These are phyloP conservation scores for Anthoceros angustus DNA, from an alignment of 225 moss, liverwort and hornwort species.

Conservation along the genomic window DNA sequence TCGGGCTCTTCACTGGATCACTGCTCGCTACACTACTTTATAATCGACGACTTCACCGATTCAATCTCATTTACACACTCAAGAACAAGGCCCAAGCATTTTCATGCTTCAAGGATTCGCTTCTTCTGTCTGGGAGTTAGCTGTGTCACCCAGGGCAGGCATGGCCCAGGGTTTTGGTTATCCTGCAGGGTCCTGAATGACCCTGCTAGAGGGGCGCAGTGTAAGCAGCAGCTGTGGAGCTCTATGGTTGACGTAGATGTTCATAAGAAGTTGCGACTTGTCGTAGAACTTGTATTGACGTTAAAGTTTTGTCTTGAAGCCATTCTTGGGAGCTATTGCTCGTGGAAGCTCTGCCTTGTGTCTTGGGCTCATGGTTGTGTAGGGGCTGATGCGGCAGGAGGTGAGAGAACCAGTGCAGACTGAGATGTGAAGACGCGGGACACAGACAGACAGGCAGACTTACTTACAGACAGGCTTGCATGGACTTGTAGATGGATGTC, in stretches of 20 bases:
- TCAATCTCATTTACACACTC: no score
- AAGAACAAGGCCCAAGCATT: no score
- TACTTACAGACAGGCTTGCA: not conserved
- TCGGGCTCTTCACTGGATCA: no score
- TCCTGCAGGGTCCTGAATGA: not conserved
- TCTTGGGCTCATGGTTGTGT: not conserved
- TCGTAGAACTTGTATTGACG: not conserved
- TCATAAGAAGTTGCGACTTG: slow-evolving; percentile 4
- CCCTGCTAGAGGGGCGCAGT: not conserved
- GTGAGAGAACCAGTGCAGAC: no score
- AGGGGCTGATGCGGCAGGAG: no score
- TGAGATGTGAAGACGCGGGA: not conserved
- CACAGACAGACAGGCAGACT: not conserved
- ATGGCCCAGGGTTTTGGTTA: no score
- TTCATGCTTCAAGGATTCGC: not conserved
- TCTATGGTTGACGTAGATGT: not conserved
- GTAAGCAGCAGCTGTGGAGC: slow-evolving; percentile 6
- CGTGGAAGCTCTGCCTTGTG: slow-evolving; percentile 1
- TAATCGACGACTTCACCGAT: no score
- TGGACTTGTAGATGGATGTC: not conserved
- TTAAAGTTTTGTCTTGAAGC: not conserved
- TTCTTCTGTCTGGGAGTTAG: not conserved
- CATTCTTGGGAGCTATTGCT: slow-evolving; percentile 3
- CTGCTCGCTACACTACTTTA: no score
- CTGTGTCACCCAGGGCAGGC: no score